Conservation (phyloP, 495 filamentous ascomycete genomes). For the Penicillium malachiteum region DNA sequence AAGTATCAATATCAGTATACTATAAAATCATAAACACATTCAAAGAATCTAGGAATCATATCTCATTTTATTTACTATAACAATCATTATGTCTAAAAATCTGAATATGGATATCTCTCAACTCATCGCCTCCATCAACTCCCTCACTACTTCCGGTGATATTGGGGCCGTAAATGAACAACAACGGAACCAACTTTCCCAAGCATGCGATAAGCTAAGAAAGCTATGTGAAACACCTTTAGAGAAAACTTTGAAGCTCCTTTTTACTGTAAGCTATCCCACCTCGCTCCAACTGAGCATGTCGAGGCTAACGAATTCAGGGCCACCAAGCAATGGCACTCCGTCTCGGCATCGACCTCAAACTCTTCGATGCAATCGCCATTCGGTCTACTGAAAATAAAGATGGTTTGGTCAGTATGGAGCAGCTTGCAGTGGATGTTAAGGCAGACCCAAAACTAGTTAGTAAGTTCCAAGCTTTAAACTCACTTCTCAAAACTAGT, state of each 20-base stretch:
- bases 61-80: neutral
- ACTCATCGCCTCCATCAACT: neutral
- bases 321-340: conserved; percentile 3
- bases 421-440: neutral
- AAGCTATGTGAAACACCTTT: neutral
- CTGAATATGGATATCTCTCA: neutral
- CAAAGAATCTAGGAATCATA: too few species aligned
- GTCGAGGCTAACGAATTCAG: neutral
- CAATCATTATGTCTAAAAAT: neutral
- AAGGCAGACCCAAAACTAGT: conserved; percentile 2
- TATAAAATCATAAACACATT: too few species aligned
- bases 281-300: neutral
- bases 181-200: neutral
- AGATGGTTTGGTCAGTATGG: neutral
- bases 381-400: neutral
- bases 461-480: neutral
- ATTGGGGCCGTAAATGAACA: neutral
- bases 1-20: too few species aligned
- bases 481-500: too few species aligned
- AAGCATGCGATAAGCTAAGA: neutral
- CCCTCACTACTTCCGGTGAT: neutral
- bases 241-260: neutral
- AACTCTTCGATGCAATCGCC: conserved; percentile 3
- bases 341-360: neutral
- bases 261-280: neutral